Evolutionary conservation across 2,329 filamentous ascomycete genomes (phyloP).

Genomic region (Aspergillus alliaceus): DNA sequence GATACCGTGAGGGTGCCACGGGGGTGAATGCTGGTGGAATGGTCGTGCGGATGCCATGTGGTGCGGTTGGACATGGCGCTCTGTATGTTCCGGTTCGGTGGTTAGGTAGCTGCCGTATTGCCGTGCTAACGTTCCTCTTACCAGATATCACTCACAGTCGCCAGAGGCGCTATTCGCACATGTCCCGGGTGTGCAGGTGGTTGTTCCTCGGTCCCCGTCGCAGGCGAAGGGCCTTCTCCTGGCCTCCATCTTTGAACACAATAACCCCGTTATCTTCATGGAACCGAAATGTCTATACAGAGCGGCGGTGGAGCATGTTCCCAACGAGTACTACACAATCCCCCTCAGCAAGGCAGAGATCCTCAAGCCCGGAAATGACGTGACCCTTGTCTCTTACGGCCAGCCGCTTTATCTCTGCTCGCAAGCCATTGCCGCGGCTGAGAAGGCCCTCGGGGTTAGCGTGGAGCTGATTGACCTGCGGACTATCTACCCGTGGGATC

Average conservation of each 20-base stretch:
- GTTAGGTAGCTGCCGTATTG: background rate
- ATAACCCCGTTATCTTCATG: conserved; percentile 89
- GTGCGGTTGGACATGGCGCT: conserved; percentile 84
- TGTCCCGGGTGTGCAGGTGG: conserved; percentile 78
- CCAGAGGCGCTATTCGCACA: conserved; percentile 88
- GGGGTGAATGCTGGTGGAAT: conserved; percentile 73
- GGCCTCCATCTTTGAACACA: conserved; percentile 69
- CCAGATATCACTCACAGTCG: conserved; percentile 77
- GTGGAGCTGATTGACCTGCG: conserved; percentile 85
- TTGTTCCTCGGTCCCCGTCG: conserved; percentile 79
- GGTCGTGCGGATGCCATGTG: conserved; percentile 86
- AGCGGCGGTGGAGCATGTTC: conserved; percentile 88
- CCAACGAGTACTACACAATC: conserved; percentile 75
- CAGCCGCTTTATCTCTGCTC: conserved; percentile 85
- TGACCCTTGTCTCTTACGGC: conserved; percentile 86
- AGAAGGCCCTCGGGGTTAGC: conserved; percentile 72
- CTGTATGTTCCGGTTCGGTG: conserved; percentile 49
- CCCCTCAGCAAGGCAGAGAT: conserved; percentile 84
- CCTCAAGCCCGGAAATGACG: conserved; percentile 73
- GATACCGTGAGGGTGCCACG: conserved; percentile 69
- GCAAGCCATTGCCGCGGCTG: conserved; percentile 71
- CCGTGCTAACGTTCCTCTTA: background rate
- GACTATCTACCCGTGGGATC: conserved; percentile 90
- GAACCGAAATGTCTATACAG: conserved; percentile 93
- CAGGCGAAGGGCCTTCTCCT: conserved; percentile 88